Evolutionary conservation across 345 rosid genomes (phyloP).

Genomic region (Lumnitzera racemosa): DNA sequence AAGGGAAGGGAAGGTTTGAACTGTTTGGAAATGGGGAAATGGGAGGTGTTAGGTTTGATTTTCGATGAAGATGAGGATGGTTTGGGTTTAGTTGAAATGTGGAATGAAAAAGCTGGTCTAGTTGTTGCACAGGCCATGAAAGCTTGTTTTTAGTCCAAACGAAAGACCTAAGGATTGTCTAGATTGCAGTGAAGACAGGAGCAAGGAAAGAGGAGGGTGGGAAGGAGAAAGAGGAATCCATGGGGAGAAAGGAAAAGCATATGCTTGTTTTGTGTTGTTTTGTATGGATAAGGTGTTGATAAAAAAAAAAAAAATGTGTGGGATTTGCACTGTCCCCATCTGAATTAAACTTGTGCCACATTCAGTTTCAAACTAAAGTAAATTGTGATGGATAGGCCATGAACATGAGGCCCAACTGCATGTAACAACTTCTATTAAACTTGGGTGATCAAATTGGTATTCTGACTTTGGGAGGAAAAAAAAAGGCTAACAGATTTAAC

Average conservation of each 20-base stretch:
- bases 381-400: too few species aligned
- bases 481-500: too few species aligned
- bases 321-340: background rate
- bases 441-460: too few species aligned
- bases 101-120: constrained; percentile 54
- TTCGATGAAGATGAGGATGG: background rate
- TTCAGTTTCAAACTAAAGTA: too few species aligned
- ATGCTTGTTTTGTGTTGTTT: constrained; percentile 17
- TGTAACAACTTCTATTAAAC: too few species aligned
- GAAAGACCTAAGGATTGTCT: background rate
- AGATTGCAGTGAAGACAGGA: constrained; percentile 3
- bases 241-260: constrained; percentile 17
- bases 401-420: too few species aligned
- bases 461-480: too few species aligned
- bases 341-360: too few species aligned
- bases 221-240: constrained; percentile 36
- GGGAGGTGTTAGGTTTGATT: constrained; percentile 3
- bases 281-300: constrained; percentile 25
- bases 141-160: background rate
- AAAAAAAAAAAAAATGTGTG: constrained; percentile 8
- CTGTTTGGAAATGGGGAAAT: background rate
- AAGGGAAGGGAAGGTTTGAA: constrained; percentile 6
- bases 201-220: constrained; percentile 13
- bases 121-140: constrained; percentile 67
- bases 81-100: constrained; percentile 23